phyloP scores from a whole-genome alignment of 1,284 basidiomycete genomes.

The Irpex sp. region DNA sequence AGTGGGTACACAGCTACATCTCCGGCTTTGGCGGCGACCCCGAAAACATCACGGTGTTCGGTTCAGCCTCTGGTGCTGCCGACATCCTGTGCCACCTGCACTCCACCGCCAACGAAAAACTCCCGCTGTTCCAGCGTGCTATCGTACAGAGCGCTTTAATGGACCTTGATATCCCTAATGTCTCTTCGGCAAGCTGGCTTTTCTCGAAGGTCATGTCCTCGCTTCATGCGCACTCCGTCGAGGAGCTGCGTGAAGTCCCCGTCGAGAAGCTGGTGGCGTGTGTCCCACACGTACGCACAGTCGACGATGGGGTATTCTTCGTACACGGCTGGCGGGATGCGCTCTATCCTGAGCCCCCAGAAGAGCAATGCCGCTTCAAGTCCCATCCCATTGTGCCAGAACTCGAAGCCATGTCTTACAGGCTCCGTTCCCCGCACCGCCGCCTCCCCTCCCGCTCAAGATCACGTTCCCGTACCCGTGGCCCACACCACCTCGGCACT shows the following conservation, averaged over 20 bases:
- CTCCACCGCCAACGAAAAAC: constrained; percentile 54
- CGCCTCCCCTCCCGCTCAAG: constrained; percentile 20
- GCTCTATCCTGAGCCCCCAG: constrained; percentile 31
- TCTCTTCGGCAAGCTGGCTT: constrained; percentile 60
- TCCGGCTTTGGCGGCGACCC: constrained; percentile 71
- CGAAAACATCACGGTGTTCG: constrained; percentile 67
- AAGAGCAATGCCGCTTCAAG: constrained; percentile 19
- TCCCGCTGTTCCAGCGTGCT: constrained; percentile 61
- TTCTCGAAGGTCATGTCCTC: constrained; percentile 57
- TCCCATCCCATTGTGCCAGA: constrained; percentile 24
- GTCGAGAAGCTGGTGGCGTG: constrained; percentile 52
- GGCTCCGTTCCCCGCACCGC: constrained; percentile 18
- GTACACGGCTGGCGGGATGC: constrained; percentile 54
- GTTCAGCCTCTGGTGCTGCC: constrained; percentile 64
- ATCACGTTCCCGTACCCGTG: constrained; percentile 22
- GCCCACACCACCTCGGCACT: constrained; percentile 17
- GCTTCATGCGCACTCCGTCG: constrained; percentile 48
- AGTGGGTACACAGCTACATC: constrained; percentile 69
- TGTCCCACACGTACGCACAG: constrained; percentile 46
- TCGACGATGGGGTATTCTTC: constrained; percentile 69
- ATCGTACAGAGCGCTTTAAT: constrained; percentile 65
- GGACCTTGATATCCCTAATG: constrained; percentile 56
- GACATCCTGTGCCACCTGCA: constrained; percentile 71
- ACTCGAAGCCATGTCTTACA: constrained; percentile 22
- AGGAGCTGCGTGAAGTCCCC: constrained; percentile 55